These are phyloP conservation scores for Cyclocybe cylindracea DNA, from an alignment of 768 basidiomycete species.

Conservation along the genomic window DNA sequence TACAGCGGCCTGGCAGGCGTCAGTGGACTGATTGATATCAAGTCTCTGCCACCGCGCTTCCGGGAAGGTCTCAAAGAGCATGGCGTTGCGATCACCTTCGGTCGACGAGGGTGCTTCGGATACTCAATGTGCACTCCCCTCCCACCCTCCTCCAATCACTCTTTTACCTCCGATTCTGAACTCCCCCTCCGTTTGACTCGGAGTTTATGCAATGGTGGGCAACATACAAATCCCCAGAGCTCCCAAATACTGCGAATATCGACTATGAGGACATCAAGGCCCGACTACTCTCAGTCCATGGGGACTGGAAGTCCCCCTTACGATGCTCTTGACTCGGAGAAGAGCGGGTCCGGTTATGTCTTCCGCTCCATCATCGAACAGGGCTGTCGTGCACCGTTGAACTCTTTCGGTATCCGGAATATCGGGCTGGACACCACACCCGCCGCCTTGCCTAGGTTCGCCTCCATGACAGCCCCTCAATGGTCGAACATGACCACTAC, in stretches of 20 bases:
- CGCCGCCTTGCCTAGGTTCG: constrained; percentile 37
- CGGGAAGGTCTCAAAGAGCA: constrained; percentile 27
- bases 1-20: constrained; percentile 35
- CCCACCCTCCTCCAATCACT: not conserved
- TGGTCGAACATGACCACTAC: constrained; percentile 31
- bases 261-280: constrained; percentile 16
- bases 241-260: constrained; percentile 25
- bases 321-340: constrained; percentile 26
- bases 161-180: not conserved
- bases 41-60: constrained; percentile 25
- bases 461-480: constrained; percentile 33
- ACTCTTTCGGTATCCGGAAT: not conserved
- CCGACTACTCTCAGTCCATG: constrained; percentile 32
- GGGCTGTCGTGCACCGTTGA: constrained; percentile 3
- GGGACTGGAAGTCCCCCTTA: constrained; percentile 34
- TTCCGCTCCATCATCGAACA: constrained; percentile 27
- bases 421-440: constrained; percentile 15
- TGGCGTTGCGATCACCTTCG: constrained; percentile 38
- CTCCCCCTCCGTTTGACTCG: not conserved
- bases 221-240: constrained; percentile 32
- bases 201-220: constrained; percentile 42
- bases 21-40: constrained; percentile 37
- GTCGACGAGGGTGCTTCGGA: constrained; percentile 38
- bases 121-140: constrained; percentile 27
- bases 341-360: constrained; percentile 17